Evolutionary conservation across 75 land plant species (phyloP).

Genomic region (Larix kaempferi): DNA sequence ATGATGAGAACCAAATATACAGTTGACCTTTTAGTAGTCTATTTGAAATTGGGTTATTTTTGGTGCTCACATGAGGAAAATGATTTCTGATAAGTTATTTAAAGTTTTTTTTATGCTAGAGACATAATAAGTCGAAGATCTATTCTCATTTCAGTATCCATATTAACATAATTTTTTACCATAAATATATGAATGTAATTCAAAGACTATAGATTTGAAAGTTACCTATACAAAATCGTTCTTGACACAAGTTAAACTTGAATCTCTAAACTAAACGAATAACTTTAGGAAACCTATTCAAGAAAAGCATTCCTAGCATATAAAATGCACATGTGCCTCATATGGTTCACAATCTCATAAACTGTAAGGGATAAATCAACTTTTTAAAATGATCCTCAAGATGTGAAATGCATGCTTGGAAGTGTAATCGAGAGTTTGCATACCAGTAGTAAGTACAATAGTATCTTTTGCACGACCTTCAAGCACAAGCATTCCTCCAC

Average conservation of each 20-base stretch:
- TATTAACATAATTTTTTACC: too few species aligned
- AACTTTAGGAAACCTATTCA: not conserved
- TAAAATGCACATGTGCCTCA: not conserved
- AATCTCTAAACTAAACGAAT: not conserved
- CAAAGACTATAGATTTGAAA: too few species aligned
- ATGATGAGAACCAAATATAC: too few species aligned
- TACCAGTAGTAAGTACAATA: conserved; percentile 88
- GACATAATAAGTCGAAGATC: too few species aligned
- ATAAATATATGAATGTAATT: too few species aligned
- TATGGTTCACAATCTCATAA: not conserved
- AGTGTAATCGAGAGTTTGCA: not conserved
- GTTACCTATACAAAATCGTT: too few species aligned
- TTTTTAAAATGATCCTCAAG: not conserved
- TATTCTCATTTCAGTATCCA: too few species aligned
- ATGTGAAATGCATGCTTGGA: not conserved
- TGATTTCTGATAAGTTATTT: too few species aligned
- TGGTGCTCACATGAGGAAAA: too few species aligned
- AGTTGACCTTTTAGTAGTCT: too few species aligned
- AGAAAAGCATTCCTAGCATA: not conserved
- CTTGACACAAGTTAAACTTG: not conserved
- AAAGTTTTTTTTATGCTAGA: too few species aligned
- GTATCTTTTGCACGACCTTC: conserved; percentile 98
- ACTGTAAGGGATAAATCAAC: not conserved
- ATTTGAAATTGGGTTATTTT: too few species aligned
- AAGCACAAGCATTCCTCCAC: conserved; percentile 83